phyloP scores from a whole-genome alignment of 148 eudicot species.

The Talinum fruticosum region DNA sequence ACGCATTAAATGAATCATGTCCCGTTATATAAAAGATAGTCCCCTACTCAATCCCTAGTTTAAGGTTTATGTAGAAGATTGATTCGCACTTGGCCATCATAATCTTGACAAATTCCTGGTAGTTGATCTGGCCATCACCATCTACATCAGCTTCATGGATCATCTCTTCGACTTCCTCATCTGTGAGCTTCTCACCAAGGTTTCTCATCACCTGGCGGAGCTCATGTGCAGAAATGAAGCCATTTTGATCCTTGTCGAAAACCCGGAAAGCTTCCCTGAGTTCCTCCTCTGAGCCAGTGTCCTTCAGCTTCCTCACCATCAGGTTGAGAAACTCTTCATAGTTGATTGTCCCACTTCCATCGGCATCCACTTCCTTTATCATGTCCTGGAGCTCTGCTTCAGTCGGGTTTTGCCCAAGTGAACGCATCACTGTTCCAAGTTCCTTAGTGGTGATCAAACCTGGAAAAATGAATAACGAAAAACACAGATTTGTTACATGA shows the following conservation, averaged over 20 bases:
- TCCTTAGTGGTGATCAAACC: slow-evolving; percentile 48
- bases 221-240: slow-evolving; percentile 44
- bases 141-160: slow-evolving; percentile 49
- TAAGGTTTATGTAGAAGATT: slow-evolving; percentile 11
- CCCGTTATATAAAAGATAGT: too few species aligned
- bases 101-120: slow-evolving; percentile 46
- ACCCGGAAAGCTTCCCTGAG: slow-evolving; percentile 46
- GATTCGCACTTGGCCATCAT: slow-evolving; percentile 47
- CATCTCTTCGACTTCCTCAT: slow-evolving; percentile 47
- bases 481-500: background rate
- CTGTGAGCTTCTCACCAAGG: slow-evolving; percentile 46
- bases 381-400: slow-evolving; percentile 48
- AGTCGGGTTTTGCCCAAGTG: slow-evolving; percentile 47
- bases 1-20: slow-evolving; percentile 24
- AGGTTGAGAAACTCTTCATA: slow-evolving; percentile 42
- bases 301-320: slow-evolving; percentile 46
- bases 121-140: slow-evolving; percentile 50
- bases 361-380: slow-evolving; percentile 46
- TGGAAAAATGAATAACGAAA: background rate
- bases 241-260: slow-evolving; percentile 49
- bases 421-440: slow-evolving; percentile 47
- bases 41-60: slow-evolving; percentile 23
- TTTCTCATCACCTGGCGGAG: slow-evolving; percentile 47
- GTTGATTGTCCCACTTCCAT: slow-evolving; percentile 40
- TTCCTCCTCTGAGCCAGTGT: slow-evolving; percentile 43